These are phyloP conservation scores for Mucor plumbeus DNA, from an alignment of 371 early-diverging fungal genomes.

Conservation along the genomic window DNA sequence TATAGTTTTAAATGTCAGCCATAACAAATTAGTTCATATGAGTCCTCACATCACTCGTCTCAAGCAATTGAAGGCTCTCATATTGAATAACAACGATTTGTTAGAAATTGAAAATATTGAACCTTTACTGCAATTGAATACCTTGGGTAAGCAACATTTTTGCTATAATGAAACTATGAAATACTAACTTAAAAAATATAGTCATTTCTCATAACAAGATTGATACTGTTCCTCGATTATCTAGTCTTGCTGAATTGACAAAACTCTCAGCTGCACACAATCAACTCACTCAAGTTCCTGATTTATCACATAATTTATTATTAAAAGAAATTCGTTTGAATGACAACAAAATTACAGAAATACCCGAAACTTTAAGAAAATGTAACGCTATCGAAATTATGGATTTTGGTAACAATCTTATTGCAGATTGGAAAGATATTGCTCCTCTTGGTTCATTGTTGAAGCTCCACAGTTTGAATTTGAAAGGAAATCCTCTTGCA, in stretches of 20 bases:
- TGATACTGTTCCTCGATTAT: slow-evolving; percentile 61
- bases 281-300: slow-evolving; percentile 69
- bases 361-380: slow-evolving; percentile 67
- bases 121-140: slow-evolving; percentile 66
- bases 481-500: slow-evolving; percentile 84
- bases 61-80: slow-evolving; percentile 78
- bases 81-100: slow-evolving; percentile 80
- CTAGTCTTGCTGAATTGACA: slow-evolving; percentile 60
- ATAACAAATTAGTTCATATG: slow-evolving; percentile 72
- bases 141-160: slow-evolving; percentile 56
- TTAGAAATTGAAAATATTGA: slow-evolving; percentile 68
- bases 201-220: slow-evolving; percentile 86
- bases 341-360: slow-evolving; percentile 71
- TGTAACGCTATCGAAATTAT: slow-evolving; percentile 69
- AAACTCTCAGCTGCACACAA: slow-evolving; percentile 85
- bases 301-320: slow-evolving; percentile 57
- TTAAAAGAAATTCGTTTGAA: slow-evolving; percentile 80
- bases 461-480: slow-evolving; percentile 71
- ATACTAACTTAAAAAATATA: slow-evolving; percentile 4
- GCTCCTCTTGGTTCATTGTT: slow-evolving; percentile 66
- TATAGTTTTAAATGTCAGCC: slow-evolving; percentile 77
- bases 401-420: slow-evolving; percentile 76
- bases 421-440: slow-evolving; percentile 69
- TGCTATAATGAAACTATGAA: neutral
- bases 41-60: slow-evolving; percentile 62